Evolutionary conservation across 805 yeast genomes (phyloP).

Genomic region (Spathaspora gorwiae): DNA sequence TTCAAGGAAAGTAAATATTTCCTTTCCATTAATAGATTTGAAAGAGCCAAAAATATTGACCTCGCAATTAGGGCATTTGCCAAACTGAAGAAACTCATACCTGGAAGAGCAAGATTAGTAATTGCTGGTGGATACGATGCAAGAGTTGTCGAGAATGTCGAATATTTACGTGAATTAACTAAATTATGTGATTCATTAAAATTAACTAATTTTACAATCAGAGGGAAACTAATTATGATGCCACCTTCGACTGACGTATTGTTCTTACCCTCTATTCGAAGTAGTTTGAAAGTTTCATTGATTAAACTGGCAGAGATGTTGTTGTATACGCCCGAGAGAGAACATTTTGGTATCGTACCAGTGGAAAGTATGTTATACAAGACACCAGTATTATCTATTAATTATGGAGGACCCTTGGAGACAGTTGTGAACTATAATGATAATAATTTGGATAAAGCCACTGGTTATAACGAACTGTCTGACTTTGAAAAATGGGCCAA

Average conservation of each 20-base stretch:
- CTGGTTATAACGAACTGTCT: constrained; percentile 59
- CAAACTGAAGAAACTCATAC: constrained; percentile 26
- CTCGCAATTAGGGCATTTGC: constrained; percentile 73
- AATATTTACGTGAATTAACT: constrained; percentile 60
- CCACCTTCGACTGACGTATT: constrained; percentile 46
- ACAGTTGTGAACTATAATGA: constrained; percentile 45
- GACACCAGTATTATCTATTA: constrained; percentile 79
- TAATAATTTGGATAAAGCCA: constrained; percentile 34
- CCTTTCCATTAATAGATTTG: constrained; percentile 84
- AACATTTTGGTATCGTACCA: constrained; percentile 98
- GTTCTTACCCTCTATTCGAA: constrained; percentile 77
- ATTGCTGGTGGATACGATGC: constrained; percentile 91
- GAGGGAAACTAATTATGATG: constrained; percentile 34
- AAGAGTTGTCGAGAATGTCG: constrained; percentile 69
- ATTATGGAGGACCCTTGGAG: constrained; percentile 92
- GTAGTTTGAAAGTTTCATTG: constrained; percentile 58
- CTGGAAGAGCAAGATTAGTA: constrained; percentile 48
- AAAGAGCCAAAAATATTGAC: constrained; percentile 75
- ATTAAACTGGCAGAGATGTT: constrained; percentile 55
- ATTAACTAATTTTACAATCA: constrained; percentile 43
- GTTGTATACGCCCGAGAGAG: constrained; percentile 84
- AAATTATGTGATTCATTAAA: constrained; percentile 40
- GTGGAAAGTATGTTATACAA: constrained; percentile 86
- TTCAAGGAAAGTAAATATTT: constrained; percentile 41
- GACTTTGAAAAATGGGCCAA: constrained; percentile 52